These are phyloP conservation scores for Athelia sp. DNA, from an alignment of 1,284 basidiomycete genomes.

Conservation along the genomic window DNA sequence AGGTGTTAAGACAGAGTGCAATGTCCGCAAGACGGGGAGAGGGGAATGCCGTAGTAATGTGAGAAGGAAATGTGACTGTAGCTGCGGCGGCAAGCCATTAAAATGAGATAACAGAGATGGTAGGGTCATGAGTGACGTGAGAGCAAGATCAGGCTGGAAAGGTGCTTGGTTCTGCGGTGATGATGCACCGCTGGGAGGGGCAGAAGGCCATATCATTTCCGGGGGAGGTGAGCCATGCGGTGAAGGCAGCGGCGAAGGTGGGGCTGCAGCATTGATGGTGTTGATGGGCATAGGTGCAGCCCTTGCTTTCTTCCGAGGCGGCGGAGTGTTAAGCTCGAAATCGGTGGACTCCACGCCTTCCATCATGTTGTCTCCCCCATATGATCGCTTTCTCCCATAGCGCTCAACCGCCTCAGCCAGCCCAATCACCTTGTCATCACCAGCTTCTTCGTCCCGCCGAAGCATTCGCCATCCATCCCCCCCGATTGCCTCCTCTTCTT, in stretches of 20 bases:
- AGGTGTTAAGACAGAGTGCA: conserved; percentile 80
- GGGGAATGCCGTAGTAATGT: conserved; percentile 82
- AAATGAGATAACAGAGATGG: conserved; percentile 76
- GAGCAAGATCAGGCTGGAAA: conserved; percentile 70
- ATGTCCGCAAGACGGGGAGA: conserved; percentile 74
- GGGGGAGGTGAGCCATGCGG: conserved; percentile 77
- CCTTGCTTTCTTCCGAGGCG: conserved; percentile 74
- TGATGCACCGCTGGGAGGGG: conserved; percentile 67
- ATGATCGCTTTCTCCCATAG: conserved; percentile 74
- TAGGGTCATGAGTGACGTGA: conserved; percentile 75
- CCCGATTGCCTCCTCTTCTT: conserved; percentile 61
- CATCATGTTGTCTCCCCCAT: conserved; percentile 67
- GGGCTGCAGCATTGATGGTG: conserved; percentile 60
- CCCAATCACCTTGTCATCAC: conserved; percentile 49
- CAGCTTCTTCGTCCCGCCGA: conserved; percentile 52
- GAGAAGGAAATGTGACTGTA: conserved; percentile 84
- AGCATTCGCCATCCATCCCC: conserved; percentile 73
- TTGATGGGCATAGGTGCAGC: conserved; percentile 50
- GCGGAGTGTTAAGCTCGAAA: conserved; percentile 45
- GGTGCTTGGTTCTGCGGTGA: conserved; percentile 65
- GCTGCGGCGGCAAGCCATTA: conserved; percentile 58
- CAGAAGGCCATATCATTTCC: conserved; percentile 69
- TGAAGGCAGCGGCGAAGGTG: conserved; percentile 76
- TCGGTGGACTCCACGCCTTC: conserved; percentile 66
- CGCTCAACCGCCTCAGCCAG: conserved; percentile 76